Evolutionary conservation across 106 monocot species (phyloP).

Genomic region (Cymbidium sinense): DNA sequence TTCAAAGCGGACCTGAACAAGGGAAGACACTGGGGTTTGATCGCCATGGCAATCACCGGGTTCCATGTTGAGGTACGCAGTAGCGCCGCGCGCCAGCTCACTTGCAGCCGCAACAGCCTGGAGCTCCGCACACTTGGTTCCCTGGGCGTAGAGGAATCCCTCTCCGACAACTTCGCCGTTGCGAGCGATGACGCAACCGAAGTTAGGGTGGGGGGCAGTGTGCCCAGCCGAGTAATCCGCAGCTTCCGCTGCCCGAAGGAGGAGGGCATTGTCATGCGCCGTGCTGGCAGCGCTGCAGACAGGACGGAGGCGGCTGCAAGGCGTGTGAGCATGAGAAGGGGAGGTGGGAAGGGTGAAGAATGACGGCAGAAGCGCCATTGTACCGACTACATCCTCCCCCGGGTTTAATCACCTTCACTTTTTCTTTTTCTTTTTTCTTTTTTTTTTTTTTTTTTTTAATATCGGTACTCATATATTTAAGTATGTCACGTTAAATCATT

Average conservation of each 20-base stretch:
- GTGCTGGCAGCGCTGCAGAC: not conserved
- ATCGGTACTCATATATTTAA: no score
- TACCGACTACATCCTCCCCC: no score
- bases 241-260: conserved; percentile 58
- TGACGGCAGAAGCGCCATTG: not conserved
- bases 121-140: conserved; percentile 88
- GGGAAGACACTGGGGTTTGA: conserved; percentile 59
- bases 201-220: conserved; percentile 89
- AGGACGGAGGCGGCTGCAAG: not conserved
- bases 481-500: no score
- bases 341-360: not conserved
- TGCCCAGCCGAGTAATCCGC: conserved; percentile 76
- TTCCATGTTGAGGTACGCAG: conserved; percentile 86
- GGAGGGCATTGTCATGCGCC: conserved; percentile 28
- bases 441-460: no score
- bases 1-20: conserved; percentile 47
- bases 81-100: conserved; percentile 55
- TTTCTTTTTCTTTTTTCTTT: no score
- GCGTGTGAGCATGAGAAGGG: not conserved
- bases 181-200: conserved; percentile 68
- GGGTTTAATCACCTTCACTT: no score
- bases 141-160: conserved; percentile 92
- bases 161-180: conserved; percentile 16
- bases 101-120: conserved; percentile 72
- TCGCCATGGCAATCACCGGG: conserved; percentile 90